Percentiles rank a stretch among this genome's conserved stretches.
phyloP scores from a whole-genome alignment of 805 yeast species.

The Schizosaccharomyces japonicus region DNA sequence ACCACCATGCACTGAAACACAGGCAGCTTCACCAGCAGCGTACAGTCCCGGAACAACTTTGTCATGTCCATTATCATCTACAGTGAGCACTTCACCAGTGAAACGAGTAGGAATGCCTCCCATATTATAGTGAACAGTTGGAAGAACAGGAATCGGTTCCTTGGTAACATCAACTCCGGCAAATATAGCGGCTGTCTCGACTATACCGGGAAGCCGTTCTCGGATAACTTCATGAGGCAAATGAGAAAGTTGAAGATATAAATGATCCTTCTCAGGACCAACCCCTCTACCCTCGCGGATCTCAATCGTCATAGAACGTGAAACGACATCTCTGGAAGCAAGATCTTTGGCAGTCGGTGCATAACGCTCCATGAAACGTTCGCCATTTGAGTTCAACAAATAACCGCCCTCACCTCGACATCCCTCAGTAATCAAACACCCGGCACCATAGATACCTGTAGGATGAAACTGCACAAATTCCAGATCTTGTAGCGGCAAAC shows the following conservation, averaged over 20 bases:
- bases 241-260: slow-evolving; percentile 80
- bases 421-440: slow-evolving; percentile 96
- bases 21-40: slow-evolving; percentile 98
- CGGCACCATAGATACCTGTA: slow-evolving; percentile 96
- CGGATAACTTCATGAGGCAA: slow-evolving; percentile 74
- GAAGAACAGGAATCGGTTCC: slow-evolving; percentile 94
- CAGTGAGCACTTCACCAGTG: slow-evolving; percentile 79
- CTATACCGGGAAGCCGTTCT: slow-evolving; percentile 96
- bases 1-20: slow-evolving; percentile 98
- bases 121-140: slow-evolving; percentile 98
- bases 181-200: slow-evolving; percentile 92
- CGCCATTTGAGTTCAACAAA: slow-evolving; percentile 89
- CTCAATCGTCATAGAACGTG: slow-evolving; percentile 95
- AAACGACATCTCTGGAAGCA: slow-evolving; percentile 95
- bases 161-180: slow-evolving; percentile 99
- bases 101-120: slow-evolving; percentile 98
- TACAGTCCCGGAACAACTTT: slow-evolving; percentile 72
- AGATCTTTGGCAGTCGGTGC: slow-evolving; percentile 97
- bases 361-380: slow-evolving; percentile 96
- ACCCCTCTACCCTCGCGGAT: slow-evolving; percentile 98
- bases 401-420: slow-evolving; percentile 99
- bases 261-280: slow-evolving; percentile 87
- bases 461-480: slow-evolving; percentile 98
- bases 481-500: slow-evolving; percentile 88
- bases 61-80: slow-evolving; percentile 72